Conservation (phyloP, 1,139 yeast species). For the Hyphopichia pseudoburtonii region DNA sequence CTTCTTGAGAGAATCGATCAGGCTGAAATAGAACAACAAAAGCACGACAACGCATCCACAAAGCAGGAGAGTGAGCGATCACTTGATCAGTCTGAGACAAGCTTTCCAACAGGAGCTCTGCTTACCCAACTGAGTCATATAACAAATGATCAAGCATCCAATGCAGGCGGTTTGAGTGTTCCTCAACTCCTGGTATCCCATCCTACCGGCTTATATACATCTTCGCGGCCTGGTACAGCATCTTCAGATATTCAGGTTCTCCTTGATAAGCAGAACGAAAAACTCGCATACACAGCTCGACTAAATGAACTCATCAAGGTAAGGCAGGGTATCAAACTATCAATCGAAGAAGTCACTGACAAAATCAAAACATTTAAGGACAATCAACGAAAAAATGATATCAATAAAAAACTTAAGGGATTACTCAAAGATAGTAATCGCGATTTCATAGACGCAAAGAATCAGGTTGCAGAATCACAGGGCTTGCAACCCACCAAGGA, state of each 20-base stretch:
- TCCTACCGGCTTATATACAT: no score
- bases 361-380: conserved; percentile 18
- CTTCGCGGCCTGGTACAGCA: not conserved
- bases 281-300: conserved; percentile 18
- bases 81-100: no score
- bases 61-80: not conserved
- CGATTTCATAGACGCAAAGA: conserved; percentile 12
- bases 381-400: conserved; percentile 13
- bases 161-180: no score
- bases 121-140: no score
- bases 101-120: no score
- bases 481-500: no score
- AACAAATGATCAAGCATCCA: no score
- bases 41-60: not conserved
- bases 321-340: conserved; percentile 17
- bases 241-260: conserved; percentile 9
- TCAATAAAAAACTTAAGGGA: conserved; percentile 17
- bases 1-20: conserved; percentile 4
- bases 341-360: conserved; percentile 21
- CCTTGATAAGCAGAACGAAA: conserved; percentile 19
- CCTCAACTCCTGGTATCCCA: no score
- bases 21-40: not conserved
- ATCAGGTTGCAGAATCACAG: no score
- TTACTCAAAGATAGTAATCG: conserved; percentile 24
- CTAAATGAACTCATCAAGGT: conserved; percentile 21